Base-by-base conservation (phyloP, 2,329 filamentous ascomycete species). In the Blastomyces parvus region DNA sequence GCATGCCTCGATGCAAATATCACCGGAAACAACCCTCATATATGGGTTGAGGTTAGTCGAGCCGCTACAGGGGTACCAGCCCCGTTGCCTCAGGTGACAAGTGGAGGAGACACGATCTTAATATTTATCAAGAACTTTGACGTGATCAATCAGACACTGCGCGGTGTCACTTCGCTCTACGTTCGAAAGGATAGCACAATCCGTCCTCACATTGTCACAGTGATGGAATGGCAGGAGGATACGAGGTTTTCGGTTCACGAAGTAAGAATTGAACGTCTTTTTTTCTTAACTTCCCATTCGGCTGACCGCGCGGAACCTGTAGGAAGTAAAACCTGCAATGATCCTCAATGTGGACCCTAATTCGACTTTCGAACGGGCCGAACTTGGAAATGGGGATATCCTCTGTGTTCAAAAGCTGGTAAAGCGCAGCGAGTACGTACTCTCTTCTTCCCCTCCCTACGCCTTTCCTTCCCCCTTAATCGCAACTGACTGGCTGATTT, bases 51-150 rank as follows among this genome's bases (percentile, higher is more conserved):
- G 40, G 27, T 48, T 46, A 33, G 40, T 14, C 40, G 11, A 9
- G 25, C 19, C 14, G 57, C 1, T 22, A 7, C 57, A 19, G 42
- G 27, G 27, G 9, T 46, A 9, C 25, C 27, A 46, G 14, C 14
- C n/a, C 42, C 57, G 3, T 3, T 46, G 2, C 57, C 40, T 22
- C 13, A 30, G 5, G 40, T 36, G 14, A 46, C 38, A n/a, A 33
- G 6, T 36, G 42, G 25, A 17, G 27, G 27, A 13, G 40, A 19
- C 17, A 40, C 25, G 7, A 44, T 44, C 25, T n/a, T 62, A 13
- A 53, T 62, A 56, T 62, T 62, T 36, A 17, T 62, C 19, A 62
- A 62, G 22, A 22, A 62, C 33, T 62, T 62, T 17, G 60, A 62
- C 30, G 52, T 62, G 33, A 52, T 62, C 11, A 46, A 25, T 4